Conservation (phyloP, 257 asterid genomes). For the Plantago ovata region DNA sequence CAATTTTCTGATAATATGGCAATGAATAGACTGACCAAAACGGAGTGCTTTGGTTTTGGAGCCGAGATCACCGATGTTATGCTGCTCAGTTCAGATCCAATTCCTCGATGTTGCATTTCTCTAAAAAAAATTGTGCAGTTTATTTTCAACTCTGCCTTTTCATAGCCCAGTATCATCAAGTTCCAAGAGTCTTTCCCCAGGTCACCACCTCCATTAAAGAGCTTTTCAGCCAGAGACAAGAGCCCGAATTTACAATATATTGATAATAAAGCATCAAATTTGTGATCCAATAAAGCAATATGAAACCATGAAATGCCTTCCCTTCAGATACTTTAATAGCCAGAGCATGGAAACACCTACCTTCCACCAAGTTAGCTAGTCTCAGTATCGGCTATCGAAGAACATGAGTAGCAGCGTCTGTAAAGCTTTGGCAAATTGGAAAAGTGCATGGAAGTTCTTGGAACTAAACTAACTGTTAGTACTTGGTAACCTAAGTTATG, state of each 20-base stretch:
- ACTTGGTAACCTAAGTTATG: neutral
- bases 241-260: conserved; percentile 69
- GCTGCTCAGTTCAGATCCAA: conserved; percentile 37
- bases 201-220: conserved; percentile 32
- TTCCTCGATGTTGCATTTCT: conserved; percentile 52
- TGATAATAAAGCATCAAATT: conserved; percentile 54
- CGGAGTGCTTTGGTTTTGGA: conserved; percentile 39
- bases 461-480: neutral
- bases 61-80: conserved; percentile 55
- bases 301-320: conserved; percentile 64
- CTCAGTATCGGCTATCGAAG: conserved; percentile 23
- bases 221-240: conserved; percentile 36
- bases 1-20: conserved; percentile 38
- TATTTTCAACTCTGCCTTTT: conserved; percentile 50
- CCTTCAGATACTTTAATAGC: conserved; percentile 40
- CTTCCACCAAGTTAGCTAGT: conserved; percentile 48
- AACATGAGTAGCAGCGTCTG: conserved; percentile 32
- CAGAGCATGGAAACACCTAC: conserved; percentile 69
- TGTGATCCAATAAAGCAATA: conserved; percentile 34
- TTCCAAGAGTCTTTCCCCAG: conserved; percentile 56
- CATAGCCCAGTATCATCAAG: conserved; percentile 48
- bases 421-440: conserved; percentile 26
- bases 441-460: conserved; percentile 26
- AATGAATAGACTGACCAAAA: conserved; percentile 58
- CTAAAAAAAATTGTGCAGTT: conserved; percentile 50